Base-by-base conservation (phyloP, 805 yeast genomes). In the Monosporozyma yasuniensis region DNA sequence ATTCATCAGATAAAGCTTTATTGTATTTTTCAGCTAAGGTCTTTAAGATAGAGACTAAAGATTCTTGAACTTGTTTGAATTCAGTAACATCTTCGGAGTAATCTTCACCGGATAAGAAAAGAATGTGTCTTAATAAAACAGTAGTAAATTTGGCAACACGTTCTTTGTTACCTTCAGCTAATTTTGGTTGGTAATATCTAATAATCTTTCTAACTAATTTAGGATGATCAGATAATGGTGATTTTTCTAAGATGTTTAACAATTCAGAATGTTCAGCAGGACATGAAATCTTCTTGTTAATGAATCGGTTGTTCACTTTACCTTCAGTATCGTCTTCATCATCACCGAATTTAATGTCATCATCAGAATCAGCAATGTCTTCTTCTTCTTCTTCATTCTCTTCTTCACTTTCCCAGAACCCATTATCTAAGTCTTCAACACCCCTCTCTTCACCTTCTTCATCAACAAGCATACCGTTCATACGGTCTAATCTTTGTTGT, bases 101-200 rank as follows among this genome's bases (percentile, higher is more conserved):
- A 45, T 62, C 61, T 39, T 67, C 67, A 48, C 75, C 74, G 0
- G 79, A 67, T 30, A 81, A 61, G 50, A 73, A 69, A 41, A 86
- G 63, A 10, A 79, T 67, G 58, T 86, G 88, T 55, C 81, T 78
- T 53, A 86, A 72, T 12, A 89, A 56, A 9, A 86, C 76, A 3
- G 77, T 73, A 1, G 85, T 76, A 59, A 90, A 84, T 2, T 56
- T 61, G 22, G 83, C 85, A 55, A 86, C 68, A 59, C 77, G 82
- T 52, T 81, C 85, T 61, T 87, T 88, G 65, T 91, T 89, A 2
- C 96, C 97, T 49, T 73, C 77, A 2, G 86, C 88, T 48, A 86
- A 72, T 54, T 83, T 80, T 12, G 97, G 96, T 54, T 85, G 87
- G 65, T 83, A 80, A 0, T 72, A 62, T 47, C 74, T 74, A 50